A percentile compares a stretch with the other conserved stretches of the same genome.
Conservation (phyloP, 768 basidiomycete genomes). For the Chalciporus piperatus region DNA sequence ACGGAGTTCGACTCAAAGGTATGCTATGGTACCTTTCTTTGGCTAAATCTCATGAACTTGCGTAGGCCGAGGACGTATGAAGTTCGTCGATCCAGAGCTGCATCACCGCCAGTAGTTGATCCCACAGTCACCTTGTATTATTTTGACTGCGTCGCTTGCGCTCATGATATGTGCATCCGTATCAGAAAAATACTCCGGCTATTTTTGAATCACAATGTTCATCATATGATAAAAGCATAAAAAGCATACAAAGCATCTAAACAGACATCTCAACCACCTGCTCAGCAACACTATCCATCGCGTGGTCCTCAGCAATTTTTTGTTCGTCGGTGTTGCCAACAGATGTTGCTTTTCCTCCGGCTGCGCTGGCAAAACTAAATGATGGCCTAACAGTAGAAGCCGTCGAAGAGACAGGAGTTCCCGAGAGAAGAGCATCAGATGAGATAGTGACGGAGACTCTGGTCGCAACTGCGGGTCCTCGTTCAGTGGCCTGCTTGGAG, state of each 20-base stretch:
- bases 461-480: conserved; percentile 30
- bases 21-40: background rate
- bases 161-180: background rate
- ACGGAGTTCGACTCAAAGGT: conserved; percentile 67
- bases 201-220: conserved; percentile 3
- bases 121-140: background rate
- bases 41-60: background rate
- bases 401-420: conserved; percentile 30
- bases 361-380: conserved; percentile 81
- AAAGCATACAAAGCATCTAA: conserved; percentile 10
- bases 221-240: conserved; percentile 15
- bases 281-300: conserved; percentile 12
- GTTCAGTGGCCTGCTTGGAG: conserved; percentile 46
- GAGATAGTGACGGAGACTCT: conserved; percentile 34
- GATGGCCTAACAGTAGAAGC: conserved; percentile 59
- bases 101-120: conserved; percentile 26
- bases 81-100: conserved; percentile 59
- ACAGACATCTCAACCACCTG: conserved; percentile 15
- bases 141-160: background rate
- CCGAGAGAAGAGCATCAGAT: conserved; percentile 9
- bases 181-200: background rate
- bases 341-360: conserved; percentile 36
- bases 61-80: conserved; percentile 64
- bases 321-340: conserved; percentile 17
- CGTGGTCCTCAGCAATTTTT: conserved; percentile 4